phyloP scores from a whole-genome alignment of 768 basidiomycete species.

The Lepiota brunneoincarnata region DNA sequence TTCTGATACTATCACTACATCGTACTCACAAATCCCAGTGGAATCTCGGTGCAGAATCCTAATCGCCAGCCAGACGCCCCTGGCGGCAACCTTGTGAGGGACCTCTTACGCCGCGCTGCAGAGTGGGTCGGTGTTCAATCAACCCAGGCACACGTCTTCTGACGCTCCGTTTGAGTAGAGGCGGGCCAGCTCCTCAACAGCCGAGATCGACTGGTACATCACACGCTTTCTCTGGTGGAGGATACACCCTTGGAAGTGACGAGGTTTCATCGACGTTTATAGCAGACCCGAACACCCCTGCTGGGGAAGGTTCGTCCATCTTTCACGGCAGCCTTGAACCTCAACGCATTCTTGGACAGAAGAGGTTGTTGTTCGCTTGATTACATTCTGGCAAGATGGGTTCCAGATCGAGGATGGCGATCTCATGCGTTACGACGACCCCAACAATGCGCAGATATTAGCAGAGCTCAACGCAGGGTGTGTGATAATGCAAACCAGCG shows the following conservation, averaged over 20 bases:
- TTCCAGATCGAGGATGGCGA: conserved; percentile 90
- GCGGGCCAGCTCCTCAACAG: conserved; percentile 19
- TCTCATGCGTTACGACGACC: conserved; percentile 81
- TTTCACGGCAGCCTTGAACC: neutral
- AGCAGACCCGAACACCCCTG: conserved; percentile 61
- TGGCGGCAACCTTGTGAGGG: conserved; percentile 60
- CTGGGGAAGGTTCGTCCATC: conserved; percentile 22
- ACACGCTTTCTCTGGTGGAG: conserved; percentile 63
- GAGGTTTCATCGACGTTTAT: conserved; percentile 78
- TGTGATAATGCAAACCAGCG: conserved; percentile 9
- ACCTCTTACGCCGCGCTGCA: conserved; percentile 77
- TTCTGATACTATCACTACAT: neutral
- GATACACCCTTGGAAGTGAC: conserved; percentile 86
- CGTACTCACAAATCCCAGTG: conserved; percentile 43
- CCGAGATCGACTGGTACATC: conserved; percentile 9
- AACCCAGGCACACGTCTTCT: neutral
- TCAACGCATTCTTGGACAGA: conserved; percentile 24
- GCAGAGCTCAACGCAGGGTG: conserved; percentile 80
- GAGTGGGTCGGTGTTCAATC: conserved; percentile 50
- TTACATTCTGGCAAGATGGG: conserved; percentile 93
- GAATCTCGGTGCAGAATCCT: conserved; percentile 87
- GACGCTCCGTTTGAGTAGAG: conserved; percentile 14
- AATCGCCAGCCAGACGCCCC: conserved; percentile 44
- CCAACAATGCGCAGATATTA: conserved; percentile 64
- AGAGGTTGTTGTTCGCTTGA: conserved; percentile 61